These are phyloP conservation scores for Podospora comata DNA, from an alignment of 495 filamentous ascomycete species.

Conservation along the genomic window DNA sequence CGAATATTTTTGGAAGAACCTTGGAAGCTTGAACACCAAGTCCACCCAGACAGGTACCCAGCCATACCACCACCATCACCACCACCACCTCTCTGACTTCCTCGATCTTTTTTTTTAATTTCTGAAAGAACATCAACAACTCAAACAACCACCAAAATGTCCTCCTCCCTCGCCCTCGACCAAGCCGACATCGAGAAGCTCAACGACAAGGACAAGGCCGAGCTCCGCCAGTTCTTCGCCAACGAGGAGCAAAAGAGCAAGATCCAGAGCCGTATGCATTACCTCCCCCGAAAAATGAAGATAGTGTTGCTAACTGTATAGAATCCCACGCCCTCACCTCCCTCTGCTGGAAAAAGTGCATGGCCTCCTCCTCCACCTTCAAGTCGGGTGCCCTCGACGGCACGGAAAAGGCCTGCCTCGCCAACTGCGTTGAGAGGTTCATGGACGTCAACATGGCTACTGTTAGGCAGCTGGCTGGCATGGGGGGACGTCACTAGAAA, in stretches of 20 bases:
- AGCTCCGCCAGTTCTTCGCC: slow-evolving; percentile 75
- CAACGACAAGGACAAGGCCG: slow-evolving; percentile 75
- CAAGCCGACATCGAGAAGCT: slow-evolving; percentile 65
- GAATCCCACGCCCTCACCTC: slow-evolving; percentile 82
- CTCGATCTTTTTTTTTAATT: not conserved
- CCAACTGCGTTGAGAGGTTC: slow-evolving; percentile 92
- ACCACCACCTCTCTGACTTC: not conserved
- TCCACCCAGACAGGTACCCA: too few species aligned
- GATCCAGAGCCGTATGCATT: slow-evolving; percentile 71
- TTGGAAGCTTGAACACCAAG: not conserved
- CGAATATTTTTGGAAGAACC: slow-evolving; percentile 10
- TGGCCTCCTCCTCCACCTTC: slow-evolving; percentile 60
- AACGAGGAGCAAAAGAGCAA: slow-evolving; percentile 77
- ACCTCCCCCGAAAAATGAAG: not conserved
- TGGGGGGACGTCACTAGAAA: slow-evolving; percentile 14
- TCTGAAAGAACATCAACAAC: not conserved
- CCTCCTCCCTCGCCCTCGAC: slow-evolving; percentile 28
- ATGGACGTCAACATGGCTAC: slow-evolving; percentile 81
- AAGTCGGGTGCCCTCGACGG: slow-evolving; percentile 64
- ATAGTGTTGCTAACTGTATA: slow-evolving; percentile 26
- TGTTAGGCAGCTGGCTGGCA: slow-evolving; percentile 69
- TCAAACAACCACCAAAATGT: slow-evolving; percentile 33
- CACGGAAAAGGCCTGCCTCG: slow-evolving; percentile 72
- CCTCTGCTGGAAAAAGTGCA: slow-evolving; percentile 90
- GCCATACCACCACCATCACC: not conserved